Evolutionary conservation across 2,329 filamentous ascomycete genomes (phyloP).

Genomic region (Leptographium radiaticola): DNA sequence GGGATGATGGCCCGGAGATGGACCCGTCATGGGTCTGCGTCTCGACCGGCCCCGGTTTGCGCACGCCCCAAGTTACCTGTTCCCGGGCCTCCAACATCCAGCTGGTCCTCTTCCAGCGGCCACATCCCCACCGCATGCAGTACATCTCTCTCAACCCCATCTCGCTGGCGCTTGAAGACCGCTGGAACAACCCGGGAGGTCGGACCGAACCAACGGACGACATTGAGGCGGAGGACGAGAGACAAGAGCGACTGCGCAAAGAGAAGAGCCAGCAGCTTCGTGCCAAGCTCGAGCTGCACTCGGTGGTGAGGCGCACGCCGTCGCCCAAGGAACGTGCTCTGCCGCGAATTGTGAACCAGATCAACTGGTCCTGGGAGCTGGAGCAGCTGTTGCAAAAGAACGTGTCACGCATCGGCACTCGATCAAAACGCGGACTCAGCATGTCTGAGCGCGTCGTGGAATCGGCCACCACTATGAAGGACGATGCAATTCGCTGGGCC

Average conservation of each 20-base stretch:
- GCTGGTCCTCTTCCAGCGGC: conserved; percentile 78
- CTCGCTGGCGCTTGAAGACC: conserved; percentile 70
- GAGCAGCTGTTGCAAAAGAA: conserved; percentile 80
- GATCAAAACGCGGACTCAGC: conserved; percentile 73
- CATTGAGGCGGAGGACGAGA: conserved; percentile 61
- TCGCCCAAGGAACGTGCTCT: conserved; percentile 76
- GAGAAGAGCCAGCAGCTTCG: conserved; percentile 54
- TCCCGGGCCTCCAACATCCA: conserved; percentile 63
- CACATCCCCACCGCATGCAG: conserved; percentile 80
- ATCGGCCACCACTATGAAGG: conserved; percentile 76
- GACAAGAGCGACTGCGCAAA: conserved; percentile 43
- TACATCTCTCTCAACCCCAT: conserved; percentile 90
- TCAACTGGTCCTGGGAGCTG: conserved; percentile 92
- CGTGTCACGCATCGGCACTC: conserved; percentile 67
- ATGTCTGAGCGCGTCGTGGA: conserved; percentile 91
- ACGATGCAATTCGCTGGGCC: conserved; percentile 54
- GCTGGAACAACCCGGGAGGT: conserved; percentile 26
- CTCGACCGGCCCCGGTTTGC: conserved; percentile 35
- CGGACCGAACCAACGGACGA: conserved; percentile 26
- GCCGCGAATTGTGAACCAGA: conserved; percentile 73
- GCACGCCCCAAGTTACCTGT: conserved; percentile 61
- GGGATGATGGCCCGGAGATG: conserved; percentile 29
- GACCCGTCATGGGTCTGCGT: conserved; percentile 60
- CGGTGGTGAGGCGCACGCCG: conserved; percentile 60
- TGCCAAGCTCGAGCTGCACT: conserved; percentile 80